Conservation (phyloP, 2,329 filamentous ascomycete species). For the Byssoonygena ceratinophila region DNA sequence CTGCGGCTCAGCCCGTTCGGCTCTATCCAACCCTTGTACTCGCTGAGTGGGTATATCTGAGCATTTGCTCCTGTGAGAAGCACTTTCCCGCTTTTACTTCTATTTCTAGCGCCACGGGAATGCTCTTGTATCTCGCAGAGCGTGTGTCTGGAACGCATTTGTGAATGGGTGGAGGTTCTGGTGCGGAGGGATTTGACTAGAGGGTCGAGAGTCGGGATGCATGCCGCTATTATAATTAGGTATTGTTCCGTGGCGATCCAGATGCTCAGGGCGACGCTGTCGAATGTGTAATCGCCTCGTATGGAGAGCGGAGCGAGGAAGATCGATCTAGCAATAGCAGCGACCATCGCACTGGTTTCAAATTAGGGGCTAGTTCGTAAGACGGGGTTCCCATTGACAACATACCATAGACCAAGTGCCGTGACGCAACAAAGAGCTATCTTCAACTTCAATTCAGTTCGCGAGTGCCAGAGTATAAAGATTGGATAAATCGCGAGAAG, state of each 20-base stretch:
- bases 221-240: constrained; percentile 16
- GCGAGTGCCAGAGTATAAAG: constrained; percentile 16
- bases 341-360: constrained; percentile 5
- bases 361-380: neutral
- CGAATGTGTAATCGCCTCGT: constrained; percentile 12
- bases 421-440: constrained; percentile 9
- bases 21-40: constrained; percentile 6
- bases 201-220: constrained; percentile 13
- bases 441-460: constrained; percentile 10
- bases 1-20: neutral
- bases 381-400: neutral
- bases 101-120: neutral
- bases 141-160: neutral
- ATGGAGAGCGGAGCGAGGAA: constrained; percentile 9
- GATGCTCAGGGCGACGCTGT: constrained; percentile 7
- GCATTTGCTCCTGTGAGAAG: neutral
- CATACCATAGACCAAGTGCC: constrained; percentile 14
- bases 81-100: neutral
- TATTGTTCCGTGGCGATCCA: constrained; percentile 15
- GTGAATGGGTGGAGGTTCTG: neutral
- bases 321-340: constrained; percentile 12
- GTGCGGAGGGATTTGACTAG: constrained; percentile 5
- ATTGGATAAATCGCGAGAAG: constrained; percentile 15
- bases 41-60: constrained; percentile 9
- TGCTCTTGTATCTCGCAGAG: neutral